Conservation (phyloP, 257 asterid genomes). For the Voacanga thouarsii region DNA sequence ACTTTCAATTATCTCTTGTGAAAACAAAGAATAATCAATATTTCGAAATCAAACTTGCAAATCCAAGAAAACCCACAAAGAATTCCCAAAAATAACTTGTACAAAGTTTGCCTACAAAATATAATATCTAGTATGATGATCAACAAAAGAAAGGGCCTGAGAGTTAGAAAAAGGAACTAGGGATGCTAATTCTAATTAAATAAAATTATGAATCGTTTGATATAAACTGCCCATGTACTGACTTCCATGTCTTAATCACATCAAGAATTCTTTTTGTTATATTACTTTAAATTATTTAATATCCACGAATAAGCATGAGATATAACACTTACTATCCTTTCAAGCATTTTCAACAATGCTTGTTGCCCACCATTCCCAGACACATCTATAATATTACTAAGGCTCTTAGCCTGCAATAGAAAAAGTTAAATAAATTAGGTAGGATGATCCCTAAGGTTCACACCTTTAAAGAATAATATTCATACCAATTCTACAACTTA, state of each 20-base stretch:
- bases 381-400: slow-evolving; percentile 92
- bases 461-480: background rate
- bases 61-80: background rate
- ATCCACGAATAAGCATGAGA: slow-evolving; percentile 11
- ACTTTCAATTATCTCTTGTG: slow-evolving; percentile 26
- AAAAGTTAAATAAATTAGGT: slow-evolving; percentile 7
- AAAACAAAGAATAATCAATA: background rate
- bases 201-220: slow-evolving; percentile 21
- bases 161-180: background rate
- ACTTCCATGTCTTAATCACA: background rate
- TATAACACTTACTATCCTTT: slow-evolving; percentile 80
- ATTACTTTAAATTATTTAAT: background rate
- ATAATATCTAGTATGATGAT: slow-evolving; percentile 8
- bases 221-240: slow-evolving; percentile 20
- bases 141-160: background rate
- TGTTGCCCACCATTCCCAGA: slow-evolving; percentile 99
- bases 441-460: background rate
- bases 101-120: slow-evolving; percentile 20
- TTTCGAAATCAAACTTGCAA: too few relatives aligned
- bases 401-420: slow-evolving; percentile 79
- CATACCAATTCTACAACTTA: background rate
- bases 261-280: background rate
- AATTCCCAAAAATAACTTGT: too few relatives aligned
- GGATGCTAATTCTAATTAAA: slow-evolving; percentile 14
- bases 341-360: slow-evolving; percentile 97